Evolutionary conservation across 352 stramenopile species (phyloP), one percentile per base, ranked within the genome.

Genomic region (Phytophthora megakarya): DNA sequence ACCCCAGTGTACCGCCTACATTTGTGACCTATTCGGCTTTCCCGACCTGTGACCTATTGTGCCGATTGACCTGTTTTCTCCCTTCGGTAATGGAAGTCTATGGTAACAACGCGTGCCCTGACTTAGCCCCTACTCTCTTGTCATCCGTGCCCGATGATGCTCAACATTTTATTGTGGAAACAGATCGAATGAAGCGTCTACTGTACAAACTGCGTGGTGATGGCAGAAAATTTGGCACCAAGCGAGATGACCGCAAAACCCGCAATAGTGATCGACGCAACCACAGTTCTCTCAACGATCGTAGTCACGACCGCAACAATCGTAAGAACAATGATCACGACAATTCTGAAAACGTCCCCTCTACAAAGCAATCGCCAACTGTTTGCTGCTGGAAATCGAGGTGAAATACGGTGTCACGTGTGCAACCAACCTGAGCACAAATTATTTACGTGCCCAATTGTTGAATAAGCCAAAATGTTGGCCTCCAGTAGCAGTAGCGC

Each of bases 51-150:
- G n/a, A n/a, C n/a, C n/a, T n/a, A n/a, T n/a, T n/a, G n/a, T n/a
- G n/a, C n/a, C n/a, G n/a, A n/a, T n/a, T n/a, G n/a, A n/a, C n/a
- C n/a, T n/a, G n/a, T n/a, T n/a, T n/a, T n/a, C n/a, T n/a, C n/a
- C n/a, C n/a, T n/a, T n/a, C n/a, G 50, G 35, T 47, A 13, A 28
- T 59, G 35, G 25, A 59, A 44, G 38, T 48, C 1, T 46, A 47
- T 13, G 32, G 38, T 21, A 43, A 57, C 15, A 30, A 48, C 16
- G 50, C 35, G 13, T 59, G 21, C 35, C 50, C 6, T 5, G 43
- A 50, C 13, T 37, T 23, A 13, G 3, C 23, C 16, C n/a, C 43
- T 25, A 50, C 43, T 3, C 43, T 50, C 11, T 23, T 50, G 16
- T 50, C 15, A 15, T 50, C 43, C 15, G 43, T 50, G 3, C 23